Percentiles rank a stretch among this genome's conserved stretches.
Evolutionary conservation across 2,329 filamentous ascomycete species (phyloP).

Genomic region (Fusarium devonianum): DNA sequence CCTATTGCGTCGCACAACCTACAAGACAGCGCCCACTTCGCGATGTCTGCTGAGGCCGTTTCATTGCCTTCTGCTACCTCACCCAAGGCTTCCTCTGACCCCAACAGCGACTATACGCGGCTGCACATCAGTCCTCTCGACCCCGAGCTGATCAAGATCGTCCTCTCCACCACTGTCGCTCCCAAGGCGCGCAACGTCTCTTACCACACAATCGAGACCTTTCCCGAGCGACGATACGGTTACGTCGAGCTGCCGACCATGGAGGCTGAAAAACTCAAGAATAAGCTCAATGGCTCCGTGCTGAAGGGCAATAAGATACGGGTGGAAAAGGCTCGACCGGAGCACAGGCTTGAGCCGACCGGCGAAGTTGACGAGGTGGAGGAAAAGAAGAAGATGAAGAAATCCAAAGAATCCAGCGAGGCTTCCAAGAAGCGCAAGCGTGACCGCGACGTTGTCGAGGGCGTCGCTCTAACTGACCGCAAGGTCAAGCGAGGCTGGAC

Average conservation of each 20-base stretch:
- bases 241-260: conserved; percentile 82
- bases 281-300: conserved; percentile 86
- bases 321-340: conserved; percentile 79
- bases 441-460: conserved; percentile 62
- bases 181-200: conserved; percentile 79
- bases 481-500: conserved; percentile 93
- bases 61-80: background rate
- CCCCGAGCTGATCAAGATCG: conserved; percentile 72
- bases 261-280: conserved; percentile 90
- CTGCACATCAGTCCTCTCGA: conserved; percentile 91
- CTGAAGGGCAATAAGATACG: conserved; percentile 85
- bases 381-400: conserved; percentile 46
- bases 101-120: conserved; percentile 43
- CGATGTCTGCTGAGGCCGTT: conserved; percentile 36
- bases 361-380: conserved; percentile 45
- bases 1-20: conserved; percentile 32
- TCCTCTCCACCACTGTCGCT: conserved; percentile 73
- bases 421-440: conserved; percentile 59
- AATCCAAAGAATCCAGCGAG: conserved; percentile 48
- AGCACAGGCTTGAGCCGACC: conserved; percentile 48
- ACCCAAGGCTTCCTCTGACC: conserved; percentile 14
- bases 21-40: conserved; percentile 23
- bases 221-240: conserved; percentile 89
- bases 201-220: conserved; percentile 85
- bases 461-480: conserved; percentile 75